Evolutionary conservation across 805 yeast species (phyloP).

Genomic region (Starmerella tilneyi): DNA sequence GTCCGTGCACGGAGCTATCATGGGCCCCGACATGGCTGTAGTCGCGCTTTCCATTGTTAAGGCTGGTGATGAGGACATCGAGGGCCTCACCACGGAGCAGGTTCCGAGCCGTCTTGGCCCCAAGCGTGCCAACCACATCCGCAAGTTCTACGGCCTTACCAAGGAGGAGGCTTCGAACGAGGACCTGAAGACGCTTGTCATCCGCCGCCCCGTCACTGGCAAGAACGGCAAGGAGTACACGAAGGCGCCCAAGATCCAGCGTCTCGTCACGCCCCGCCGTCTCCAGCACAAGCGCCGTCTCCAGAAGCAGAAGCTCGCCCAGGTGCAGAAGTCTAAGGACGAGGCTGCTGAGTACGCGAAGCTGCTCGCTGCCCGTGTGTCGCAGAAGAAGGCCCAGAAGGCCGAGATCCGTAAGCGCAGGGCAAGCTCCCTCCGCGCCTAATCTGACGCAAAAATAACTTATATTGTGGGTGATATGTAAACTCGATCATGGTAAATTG

Average conservation of each 20-base stretch:
- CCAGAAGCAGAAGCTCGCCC: constrained; percentile 84
- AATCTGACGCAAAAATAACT: constrained; percentile 17
- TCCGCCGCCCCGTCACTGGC: constrained; percentile 88
- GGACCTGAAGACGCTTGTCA: constrained; percentile 81
- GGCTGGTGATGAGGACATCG: constrained; percentile 94
- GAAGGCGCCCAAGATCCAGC: constrained; percentile 99
- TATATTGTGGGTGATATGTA: constrained; percentile 5
- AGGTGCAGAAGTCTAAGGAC: constrained; percentile 98
- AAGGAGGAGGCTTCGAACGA: constrained; percentile 52
- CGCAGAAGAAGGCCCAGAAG: constrained; percentile 96
- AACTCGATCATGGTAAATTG: constrained; percentile 7
- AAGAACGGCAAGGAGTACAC: constrained; percentile 98
- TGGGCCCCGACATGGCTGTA: constrained; percentile 93
- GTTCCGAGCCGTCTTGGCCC: constrained; percentile 99
- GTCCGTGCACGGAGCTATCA: constrained; percentile 99
- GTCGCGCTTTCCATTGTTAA: constrained; percentile 86
- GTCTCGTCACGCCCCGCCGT: constrained; percentile 97
- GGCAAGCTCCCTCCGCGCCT: constrained; percentile 82
- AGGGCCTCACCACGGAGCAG: constrained; percentile 87
- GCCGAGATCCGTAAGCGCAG: constrained; percentile 99
- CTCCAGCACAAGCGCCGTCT: constrained; percentile 98
- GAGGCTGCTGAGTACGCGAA: constrained; percentile 99
- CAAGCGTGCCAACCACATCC: constrained; percentile 99
- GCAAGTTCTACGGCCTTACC: constrained; percentile 98
- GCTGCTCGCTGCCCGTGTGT: constrained; percentile 94